phyloP scores from a whole-genome alignment of 2,329 filamentous ascomycete species.

The Fusarium multiceps region DNA sequence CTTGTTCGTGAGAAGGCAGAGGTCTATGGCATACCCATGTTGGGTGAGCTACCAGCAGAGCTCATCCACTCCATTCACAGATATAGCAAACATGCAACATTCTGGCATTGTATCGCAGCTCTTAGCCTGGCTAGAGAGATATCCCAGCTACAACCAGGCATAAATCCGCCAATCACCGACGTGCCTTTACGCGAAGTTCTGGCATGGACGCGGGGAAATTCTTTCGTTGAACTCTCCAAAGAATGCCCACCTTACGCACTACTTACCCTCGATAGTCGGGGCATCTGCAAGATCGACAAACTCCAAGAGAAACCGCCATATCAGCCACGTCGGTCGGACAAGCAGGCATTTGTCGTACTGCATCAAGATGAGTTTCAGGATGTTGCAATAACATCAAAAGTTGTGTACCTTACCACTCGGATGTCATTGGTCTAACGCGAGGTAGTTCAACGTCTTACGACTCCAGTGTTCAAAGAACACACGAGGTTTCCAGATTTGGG shows the following conservation, averaged over 20 bases:
- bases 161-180: neutral
- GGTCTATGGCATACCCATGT: neutral
- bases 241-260: neutral
- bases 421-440: neutral
- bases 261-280: constrained; percentile 7
- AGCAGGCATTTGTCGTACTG: constrained; percentile 3
- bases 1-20: constrained; percentile 18
- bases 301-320: neutral
- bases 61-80: constrained; percentile 10
- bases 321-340: neutral
- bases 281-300: constrained; percentile 9
- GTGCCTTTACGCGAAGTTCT: constrained; percentile 6
- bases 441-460: constrained; percentile 3
- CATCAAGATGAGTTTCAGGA: neutral
- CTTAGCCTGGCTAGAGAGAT: constrained; percentile 7
- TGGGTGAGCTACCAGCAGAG: constrained; percentile 5
- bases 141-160: neutral
- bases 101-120: constrained; percentile 13
- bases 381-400: neutral
- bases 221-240: neutral
- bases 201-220: constrained; percentile 10
- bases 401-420: neutral
- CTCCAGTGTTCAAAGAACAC: neutral
- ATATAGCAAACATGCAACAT: constrained; percentile 3
- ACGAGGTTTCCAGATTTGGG: constrained; percentile 17